Evolutionary conservation across 2,329 filamentous ascomycete species (phyloP).

Genomic region (Sarocladium brachiariae): DNA sequence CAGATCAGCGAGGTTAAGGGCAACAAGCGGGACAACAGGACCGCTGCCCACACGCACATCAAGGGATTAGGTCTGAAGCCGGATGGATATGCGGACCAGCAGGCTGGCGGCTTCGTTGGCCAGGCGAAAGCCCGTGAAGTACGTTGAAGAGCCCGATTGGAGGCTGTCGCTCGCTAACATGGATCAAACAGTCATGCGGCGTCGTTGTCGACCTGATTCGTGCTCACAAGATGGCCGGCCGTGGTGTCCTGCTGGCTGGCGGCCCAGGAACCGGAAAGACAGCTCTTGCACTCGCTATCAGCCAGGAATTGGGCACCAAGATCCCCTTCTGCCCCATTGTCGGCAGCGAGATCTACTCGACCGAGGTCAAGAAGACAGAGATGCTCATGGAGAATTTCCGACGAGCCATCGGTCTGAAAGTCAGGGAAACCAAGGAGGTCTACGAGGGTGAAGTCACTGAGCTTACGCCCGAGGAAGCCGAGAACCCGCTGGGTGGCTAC

Average conservation of each 20-base stretch:
- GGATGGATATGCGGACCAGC: conserved; percentile 78
- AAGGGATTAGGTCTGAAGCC: conserved; percentile 81
- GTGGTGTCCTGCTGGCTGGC: conserved; percentile 86
- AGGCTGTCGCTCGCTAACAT: conserved; percentile 14
- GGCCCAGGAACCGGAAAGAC: conserved; percentile 97
- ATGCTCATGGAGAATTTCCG: conserved; percentile 99
- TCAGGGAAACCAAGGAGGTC: conserved; percentile 97
- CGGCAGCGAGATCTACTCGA: conserved; percentile 94
- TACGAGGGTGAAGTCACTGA: conserved; percentile 99
- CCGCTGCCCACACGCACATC: conserved; percentile 96
- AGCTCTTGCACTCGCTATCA: conserved; percentile 87
- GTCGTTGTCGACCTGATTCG: conserved; percentile 94
- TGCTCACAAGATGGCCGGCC: conserved; percentile 94
- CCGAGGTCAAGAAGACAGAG: conserved; percentile 99
- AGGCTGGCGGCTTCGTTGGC: conserved; percentile 80
- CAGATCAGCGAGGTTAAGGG: conserved; percentile 93
- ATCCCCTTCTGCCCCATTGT: conserved; percentile 98
- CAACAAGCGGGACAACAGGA: conserved; percentile 91
- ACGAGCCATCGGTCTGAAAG: conserved; percentile 89
- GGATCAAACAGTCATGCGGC: conserved; percentile 69
- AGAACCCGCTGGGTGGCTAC: conserved; percentile 94
- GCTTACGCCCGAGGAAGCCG: conserved; percentile 92
- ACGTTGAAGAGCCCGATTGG: conserved; percentile 13
- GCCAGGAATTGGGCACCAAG: conserved; percentile 94
- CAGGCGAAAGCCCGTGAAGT: conserved; percentile 86